phyloP scores from a whole-genome alignment of 495 filamentous ascomycete genomes.

The Penicillium fimorum region DNA sequence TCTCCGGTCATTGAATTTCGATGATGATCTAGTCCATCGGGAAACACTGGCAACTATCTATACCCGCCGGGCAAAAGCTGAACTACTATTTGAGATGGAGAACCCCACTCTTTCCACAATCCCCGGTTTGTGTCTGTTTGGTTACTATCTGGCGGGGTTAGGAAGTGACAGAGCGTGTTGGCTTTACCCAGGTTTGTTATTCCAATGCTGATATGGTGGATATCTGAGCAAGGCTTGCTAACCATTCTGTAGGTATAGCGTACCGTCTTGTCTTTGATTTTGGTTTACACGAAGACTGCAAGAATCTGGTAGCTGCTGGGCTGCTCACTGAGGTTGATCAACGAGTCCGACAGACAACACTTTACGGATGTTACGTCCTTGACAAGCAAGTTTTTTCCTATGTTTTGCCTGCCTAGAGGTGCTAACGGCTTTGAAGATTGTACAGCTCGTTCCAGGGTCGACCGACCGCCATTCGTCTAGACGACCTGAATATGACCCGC shows the following conservation, averaged over 20 bases:
- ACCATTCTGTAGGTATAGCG: neutral
- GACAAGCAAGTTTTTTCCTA: neutral
- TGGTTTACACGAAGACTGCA: conserved; percentile 1
- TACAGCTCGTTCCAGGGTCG: neutral
- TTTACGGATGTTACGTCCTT: conserved; percentile 1
- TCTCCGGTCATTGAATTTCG: conserved; percentile 1
- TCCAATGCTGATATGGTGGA: neutral
- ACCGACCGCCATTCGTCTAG: neutral
- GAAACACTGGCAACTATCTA: neutral
- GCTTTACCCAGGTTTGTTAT: neutral
- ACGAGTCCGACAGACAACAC: neutral
- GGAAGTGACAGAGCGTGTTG: neutral
- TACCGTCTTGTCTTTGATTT: conserved; percentile 1
- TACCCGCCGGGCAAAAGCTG: neutral
- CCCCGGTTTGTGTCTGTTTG: conserved; percentile 1
- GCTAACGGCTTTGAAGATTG: neutral
- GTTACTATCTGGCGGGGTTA: neutral
- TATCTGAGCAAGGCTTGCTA: neutral
- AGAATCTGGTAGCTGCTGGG: neutral
- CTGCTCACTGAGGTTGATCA: neutral
- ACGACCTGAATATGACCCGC: neutral
- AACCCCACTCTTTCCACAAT: neutral
- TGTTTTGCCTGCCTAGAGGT: neutral
- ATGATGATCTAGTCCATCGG: neutral
- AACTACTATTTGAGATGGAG: neutral